Evolutionary conservation across 1,284 basidiomycete genomes (phyloP), one percentile per base, ranked within the genome.

Genomic region (Trichosporon sp.): DNA sequence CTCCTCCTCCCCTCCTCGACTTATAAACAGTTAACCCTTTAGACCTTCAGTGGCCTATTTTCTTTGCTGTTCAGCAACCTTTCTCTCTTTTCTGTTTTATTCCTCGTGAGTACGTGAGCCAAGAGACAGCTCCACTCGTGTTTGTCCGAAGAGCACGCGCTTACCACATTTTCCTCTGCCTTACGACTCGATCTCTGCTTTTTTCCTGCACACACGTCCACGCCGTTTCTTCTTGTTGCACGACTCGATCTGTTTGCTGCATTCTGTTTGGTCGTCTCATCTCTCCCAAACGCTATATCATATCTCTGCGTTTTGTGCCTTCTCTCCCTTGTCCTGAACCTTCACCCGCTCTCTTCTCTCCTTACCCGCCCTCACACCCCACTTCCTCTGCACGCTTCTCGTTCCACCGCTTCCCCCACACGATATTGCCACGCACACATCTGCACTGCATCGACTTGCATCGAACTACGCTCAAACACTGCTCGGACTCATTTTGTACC

Each of bases 21-120:
- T 43, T 38, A 51, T 65, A 51, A 68, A 68, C 68, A 37, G 31
- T 16, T 61, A 68, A 64, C 40, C 26, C 54, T 63, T 63, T 40
- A 46, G 56, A 31, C 65, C 64, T 63, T 66, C 40, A 35, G 38
- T 37, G 65, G 37, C 61, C 40, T 54, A 26, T 63, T 16, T 51
- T 59, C 68, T 19, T 19, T 54, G 37, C 67, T 59, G 38, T 59
- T 35, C 43, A 68, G 35, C 66, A 56, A 56, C 48, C 64, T 48
- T 54, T 68, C 61, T 43, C 21, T 68, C 64, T 63, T 48, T 59
- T 43, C 38, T 63, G 59, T 61, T 61, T 61, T 32, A 63, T 37
- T 61, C 32, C 56, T 63, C 31, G 59, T 63, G 59, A 63, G 59
- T 63, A 32, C 16, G 59, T n/a, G 59, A 35, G 31, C 59, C 59